A percentile compares a stretch with the other conserved stretches of the same genome.
phyloP scores from a whole-genome alignment of 805 yeast species.

The Nakazawaea ambrosiae region DNA sequence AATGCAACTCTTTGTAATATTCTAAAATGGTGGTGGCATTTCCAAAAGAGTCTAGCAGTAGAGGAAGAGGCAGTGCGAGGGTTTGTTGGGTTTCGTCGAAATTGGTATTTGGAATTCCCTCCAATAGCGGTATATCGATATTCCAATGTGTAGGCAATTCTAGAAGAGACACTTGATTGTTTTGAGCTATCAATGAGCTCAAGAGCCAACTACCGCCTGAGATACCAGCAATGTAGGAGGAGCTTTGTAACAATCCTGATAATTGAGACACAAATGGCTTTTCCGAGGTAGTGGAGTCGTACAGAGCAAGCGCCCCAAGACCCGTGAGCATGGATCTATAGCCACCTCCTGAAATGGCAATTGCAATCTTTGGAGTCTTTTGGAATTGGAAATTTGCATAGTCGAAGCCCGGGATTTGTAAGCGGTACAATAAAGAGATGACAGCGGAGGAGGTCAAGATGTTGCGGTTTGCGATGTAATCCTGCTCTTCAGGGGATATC shows the following conservation, averaged over 20 bases:
- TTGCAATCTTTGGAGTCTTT: conserved; percentile 23
- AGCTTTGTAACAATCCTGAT: conserved; percentile 47
- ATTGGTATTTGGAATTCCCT: conserved; percentile 53
- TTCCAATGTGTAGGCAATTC: conserved; percentile 30
- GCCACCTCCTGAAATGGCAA: conserved; percentile 46
- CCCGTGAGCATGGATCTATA: conserved; percentile 54
- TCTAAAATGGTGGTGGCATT: conserved; percentile 21
- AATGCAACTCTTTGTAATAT: conserved; percentile 47
- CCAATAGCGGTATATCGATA: conserved; percentile 39
- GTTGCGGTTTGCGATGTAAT: conserved; percentile 15
- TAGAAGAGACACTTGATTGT: conserved; percentile 27
- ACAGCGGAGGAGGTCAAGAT: conserved; percentile 18
- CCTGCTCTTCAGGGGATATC: not conserved
- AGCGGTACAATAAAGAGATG: conserved; percentile 15
- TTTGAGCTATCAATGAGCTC: conserved; percentile 35
- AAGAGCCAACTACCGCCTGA: conserved; percentile 75
- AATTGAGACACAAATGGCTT: conserved; percentile 29
- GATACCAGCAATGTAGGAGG: conserved; percentile 54
- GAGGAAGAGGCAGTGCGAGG: not conserved
- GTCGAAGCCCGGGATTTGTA: conserved; percentile 21
- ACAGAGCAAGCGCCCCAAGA: conserved; percentile 48
- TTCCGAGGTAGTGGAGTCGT: conserved; percentile 37
- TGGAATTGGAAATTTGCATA: no score
- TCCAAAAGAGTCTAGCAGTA: not conserved
- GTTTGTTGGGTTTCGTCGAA: conserved; percentile 11